phyloP scores from a whole-genome alignment of 768 basidiomycete species.

The Boletus speciosus region DNA sequence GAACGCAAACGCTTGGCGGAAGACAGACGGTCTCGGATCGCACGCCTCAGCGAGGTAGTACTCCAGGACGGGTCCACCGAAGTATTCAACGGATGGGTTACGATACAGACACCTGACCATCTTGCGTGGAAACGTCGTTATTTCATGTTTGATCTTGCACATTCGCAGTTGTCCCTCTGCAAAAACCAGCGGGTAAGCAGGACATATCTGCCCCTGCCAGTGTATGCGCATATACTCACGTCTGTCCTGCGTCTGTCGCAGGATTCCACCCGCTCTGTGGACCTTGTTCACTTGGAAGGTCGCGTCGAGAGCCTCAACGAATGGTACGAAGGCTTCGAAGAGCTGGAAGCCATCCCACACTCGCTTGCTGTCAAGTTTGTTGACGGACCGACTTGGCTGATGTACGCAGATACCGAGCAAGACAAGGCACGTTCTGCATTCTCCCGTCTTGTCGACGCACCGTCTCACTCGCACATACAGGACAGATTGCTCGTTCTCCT shows the following conservation, averaged over 20 bases:
- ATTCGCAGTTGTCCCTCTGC: conserved; percentile 44
- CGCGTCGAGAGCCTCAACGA: conserved; percentile 49
- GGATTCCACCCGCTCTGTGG: conserved; percentile 29
- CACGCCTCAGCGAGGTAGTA: conserved; percentile 45
- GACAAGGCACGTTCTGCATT: conserved; percentile 47
- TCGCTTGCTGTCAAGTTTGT: conserved; percentile 66
- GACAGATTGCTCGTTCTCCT: conserved; percentile 28
- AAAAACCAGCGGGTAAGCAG: conserved; percentile 47
- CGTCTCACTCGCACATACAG: conserved; percentile 11
- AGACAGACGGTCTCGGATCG: conserved; percentile 38
- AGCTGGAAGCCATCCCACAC: conserved; percentile 59
- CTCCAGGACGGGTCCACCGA: conserved; percentile 39
- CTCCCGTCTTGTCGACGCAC: neutral
- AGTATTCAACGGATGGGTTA: conserved; percentile 55
- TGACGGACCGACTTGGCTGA: conserved; percentile 48
- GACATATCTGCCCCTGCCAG: too few species aligned
- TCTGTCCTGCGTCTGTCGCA: conserved; percentile 6
- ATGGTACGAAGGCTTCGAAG: conserved; percentile 67
- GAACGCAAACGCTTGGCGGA: conserved; percentile 38
- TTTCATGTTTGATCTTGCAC: conserved; percentile 49
- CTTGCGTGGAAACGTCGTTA: conserved; percentile 65
- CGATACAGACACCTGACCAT: conserved; percentile 51
- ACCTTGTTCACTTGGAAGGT: conserved; percentile 45
- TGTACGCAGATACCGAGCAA: conserved; percentile 60
- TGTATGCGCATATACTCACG: conserved; percentile 1